Evolutionary conservation across 306 rosid species (phyloP).

Genomic region (Boehmeria nivea): DNA sequence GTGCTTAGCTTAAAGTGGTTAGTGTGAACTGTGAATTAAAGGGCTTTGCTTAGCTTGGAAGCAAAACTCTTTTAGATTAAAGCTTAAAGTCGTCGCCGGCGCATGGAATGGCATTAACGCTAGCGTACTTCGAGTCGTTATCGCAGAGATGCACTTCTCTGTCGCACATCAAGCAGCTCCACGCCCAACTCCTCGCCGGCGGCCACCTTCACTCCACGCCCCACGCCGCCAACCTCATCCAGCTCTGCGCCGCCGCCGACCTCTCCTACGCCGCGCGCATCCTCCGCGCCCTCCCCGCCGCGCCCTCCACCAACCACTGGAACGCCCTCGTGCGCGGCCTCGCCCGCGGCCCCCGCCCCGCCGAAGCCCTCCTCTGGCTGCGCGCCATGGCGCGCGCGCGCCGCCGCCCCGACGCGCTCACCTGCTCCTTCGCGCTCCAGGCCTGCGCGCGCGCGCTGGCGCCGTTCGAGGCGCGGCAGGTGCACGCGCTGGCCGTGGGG

Average conservation of each 20-base stretch:
- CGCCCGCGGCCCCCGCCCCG: constrained; percentile 64
- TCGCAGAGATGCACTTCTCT: constrained; percentile 57
- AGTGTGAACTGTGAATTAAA: too few relatives aligned
- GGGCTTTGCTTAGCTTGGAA: too few relatives aligned
- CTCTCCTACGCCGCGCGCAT: constrained; percentile 46
- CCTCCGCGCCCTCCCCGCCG: constrained; percentile 38
- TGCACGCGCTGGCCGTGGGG: constrained; percentile 61
- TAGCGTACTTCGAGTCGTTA: constrained; percentile 21
- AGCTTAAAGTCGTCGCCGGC: too few relatives aligned
- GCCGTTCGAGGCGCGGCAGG: constrained; percentile 43
- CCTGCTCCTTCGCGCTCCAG: constrained; percentile 71
- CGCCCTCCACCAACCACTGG: constrained; percentile 72
- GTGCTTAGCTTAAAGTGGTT: too few relatives aligned
- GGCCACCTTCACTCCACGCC: constrained; percentile 56
- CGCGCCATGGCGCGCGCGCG: constrained; percentile 37
- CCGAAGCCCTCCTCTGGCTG: constrained; percentile 55
- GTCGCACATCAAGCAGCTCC: constrained; percentile 58
- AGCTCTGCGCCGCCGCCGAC: constrained; percentile 54
- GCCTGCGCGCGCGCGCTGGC: constrained; percentile 86
- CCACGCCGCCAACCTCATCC: constrained; percentile 57
- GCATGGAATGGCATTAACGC: constrained; percentile 34
- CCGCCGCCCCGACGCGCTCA: constrained; percentile 53
- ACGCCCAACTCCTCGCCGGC: constrained; percentile 53
- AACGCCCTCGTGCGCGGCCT: constrained; percentile 79
- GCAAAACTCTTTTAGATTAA: too few relatives aligned